Conservation (phyloP, 805 yeast species). For the Yamadazyma kitorensis region DNA sequence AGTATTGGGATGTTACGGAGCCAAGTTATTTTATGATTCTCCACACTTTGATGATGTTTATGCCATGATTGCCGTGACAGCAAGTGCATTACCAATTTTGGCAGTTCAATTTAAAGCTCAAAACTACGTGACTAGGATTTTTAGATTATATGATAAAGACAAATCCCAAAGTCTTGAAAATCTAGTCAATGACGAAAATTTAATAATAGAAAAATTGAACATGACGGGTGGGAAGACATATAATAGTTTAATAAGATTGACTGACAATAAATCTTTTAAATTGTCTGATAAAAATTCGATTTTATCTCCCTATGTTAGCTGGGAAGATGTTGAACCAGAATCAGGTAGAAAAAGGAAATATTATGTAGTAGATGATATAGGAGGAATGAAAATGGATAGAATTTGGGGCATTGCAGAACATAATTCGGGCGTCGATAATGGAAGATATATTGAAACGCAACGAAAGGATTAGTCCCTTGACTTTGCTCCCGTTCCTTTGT, state of each 20-base stretch:
- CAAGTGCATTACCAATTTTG: constrained; percentile 57
- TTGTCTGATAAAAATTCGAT: constrained; percentile 21
- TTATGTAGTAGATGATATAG: constrained; percentile 69
- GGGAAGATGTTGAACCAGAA: constrained; percentile 40
- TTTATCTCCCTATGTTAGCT: constrained; percentile 27
- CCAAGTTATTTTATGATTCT: constrained; percentile 56
- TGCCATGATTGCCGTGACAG: constrained; percentile 41
- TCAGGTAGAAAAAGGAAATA: constrained; percentile 37
- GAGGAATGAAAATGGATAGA: constrained; percentile 82
- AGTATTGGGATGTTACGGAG: constrained; percentile 57
- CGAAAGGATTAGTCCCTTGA: no score
- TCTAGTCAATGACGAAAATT: constrained; percentile 57
- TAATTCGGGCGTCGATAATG: constrained; percentile 65
- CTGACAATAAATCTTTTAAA: constrained; percentile 32
- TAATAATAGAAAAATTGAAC: constrained; percentile 66
- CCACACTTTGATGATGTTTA: constrained; percentile 51
- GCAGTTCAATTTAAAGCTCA: constrained; percentile 49
- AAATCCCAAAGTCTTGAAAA: constrained; percentile 64
- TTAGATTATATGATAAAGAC: constrained; percentile 62
- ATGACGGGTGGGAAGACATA: constrained; percentile 64
- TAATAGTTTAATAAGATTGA: constrained; percentile 56
- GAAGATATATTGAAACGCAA: constrained; percentile 45
- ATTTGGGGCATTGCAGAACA: constrained; percentile 79
- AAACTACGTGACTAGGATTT: constrained; percentile 70
- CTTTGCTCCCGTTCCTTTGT: no score